Percentiles rank a stretch among this genome's conserved stretches.
phyloP scores from a whole-genome alignment of 2,329 filamentous ascomycete genomes.

The Achaetomium macrosporum region DNA sequence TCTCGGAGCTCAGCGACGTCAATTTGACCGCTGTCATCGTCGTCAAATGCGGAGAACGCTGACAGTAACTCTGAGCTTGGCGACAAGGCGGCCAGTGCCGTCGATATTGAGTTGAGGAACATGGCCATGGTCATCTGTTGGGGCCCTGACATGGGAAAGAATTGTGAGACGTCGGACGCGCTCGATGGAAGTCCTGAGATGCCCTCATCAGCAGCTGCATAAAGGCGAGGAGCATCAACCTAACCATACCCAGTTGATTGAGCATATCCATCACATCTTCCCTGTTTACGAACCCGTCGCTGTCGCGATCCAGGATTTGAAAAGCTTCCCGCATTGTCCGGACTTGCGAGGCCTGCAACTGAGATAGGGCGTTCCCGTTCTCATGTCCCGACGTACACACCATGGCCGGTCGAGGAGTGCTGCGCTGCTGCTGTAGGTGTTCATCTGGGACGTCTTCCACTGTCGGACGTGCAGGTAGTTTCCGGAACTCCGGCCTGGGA shows the following conservation, averaged over 20 bases:
- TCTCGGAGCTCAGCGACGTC: conserved; percentile 77
- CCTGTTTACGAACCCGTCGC: conserved; percentile 73
- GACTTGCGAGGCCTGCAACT: conserved; percentile 75
- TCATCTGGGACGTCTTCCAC: conserved; percentile 11
- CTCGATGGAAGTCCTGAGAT: conserved; percentile 64
- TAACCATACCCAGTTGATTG: conserved; percentile 63
- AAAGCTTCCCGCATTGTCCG: conserved; percentile 88
- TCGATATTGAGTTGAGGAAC: conserved; percentile 78
- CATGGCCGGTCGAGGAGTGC: conserved; percentile 6
- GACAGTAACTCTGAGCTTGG: conserved; percentile 75
- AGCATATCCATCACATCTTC: conserved; percentile 87
- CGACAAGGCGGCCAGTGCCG: conserved; percentile 67
- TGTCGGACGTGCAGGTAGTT: conserved; percentile 28
- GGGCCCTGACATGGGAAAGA: conserved; percentile 69
- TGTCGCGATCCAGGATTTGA: conserved; percentile 84
- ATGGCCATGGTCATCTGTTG: conserved; percentile 76
- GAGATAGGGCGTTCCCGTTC: conserved; percentile 57
- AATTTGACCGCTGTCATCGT: conserved; percentile 90
- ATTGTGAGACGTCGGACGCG: conserved; percentile 64
- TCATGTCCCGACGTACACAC: conserved; percentile 22
- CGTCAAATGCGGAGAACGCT: conserved; percentile 91
- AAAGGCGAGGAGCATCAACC: background rate
- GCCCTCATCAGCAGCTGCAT: conserved; percentile 5
- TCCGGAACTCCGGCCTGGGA: conserved; percentile 36
- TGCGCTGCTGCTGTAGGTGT: conserved; percentile 11